Conservation (phyloP, 192 early-diverging fungal species). For the Powellomyces hirtus region DNA sequence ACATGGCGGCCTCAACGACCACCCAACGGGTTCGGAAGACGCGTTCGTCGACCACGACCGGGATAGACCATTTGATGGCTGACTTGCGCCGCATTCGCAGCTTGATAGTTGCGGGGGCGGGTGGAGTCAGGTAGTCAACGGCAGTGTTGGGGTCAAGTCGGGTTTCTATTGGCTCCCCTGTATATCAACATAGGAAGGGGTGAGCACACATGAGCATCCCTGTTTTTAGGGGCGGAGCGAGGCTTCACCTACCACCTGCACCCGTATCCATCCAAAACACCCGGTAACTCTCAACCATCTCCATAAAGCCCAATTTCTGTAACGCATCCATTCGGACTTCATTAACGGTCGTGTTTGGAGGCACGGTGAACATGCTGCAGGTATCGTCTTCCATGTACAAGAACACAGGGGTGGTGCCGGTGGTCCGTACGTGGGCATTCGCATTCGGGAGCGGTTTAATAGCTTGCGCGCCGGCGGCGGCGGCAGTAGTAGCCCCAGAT, state of each 20-base stretch:
- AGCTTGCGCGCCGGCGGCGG: no score
- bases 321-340: slow-evolving; percentile 32
- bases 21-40: slow-evolving; percentile 10
- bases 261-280: slow-evolving; percentile 17
- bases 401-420: slow-evolving; percentile 30
- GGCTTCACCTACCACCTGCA: slow-evolving; percentile 22
- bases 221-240: no score
- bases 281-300: slow-evolving; percentile 24
- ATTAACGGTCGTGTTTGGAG: slow-evolving; percentile 37
- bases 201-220: no score
- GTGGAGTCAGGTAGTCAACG: slow-evolving; percentile 16
- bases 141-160: slow-evolving; percentile 31
- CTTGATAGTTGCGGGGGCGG: slow-evolving; percentile 14
- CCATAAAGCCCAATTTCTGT: slow-evolving; percentile 19
- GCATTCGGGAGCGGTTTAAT: no score
- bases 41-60: slow-evolving; percentile 18
- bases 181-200: no score
- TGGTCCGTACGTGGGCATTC: slow-evolving; percentile 5
- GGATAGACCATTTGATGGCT: slow-evolving; percentile 24
- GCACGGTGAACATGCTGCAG: slow-evolving; percentile 33
- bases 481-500: no score
- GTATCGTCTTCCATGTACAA: slow-evolving; percentile 34
- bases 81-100: slow-evolving; percentile 30
- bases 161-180: slow-evolving; percentile 20
- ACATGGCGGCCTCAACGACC: slow-evolving; percentile 17